Percentiles rank a stretch among this genome's conserved stretches.
Conservation (phyloP, 2,329 filamentous ascomycete genomes). For the Biscogniauxia sp. region DNA sequence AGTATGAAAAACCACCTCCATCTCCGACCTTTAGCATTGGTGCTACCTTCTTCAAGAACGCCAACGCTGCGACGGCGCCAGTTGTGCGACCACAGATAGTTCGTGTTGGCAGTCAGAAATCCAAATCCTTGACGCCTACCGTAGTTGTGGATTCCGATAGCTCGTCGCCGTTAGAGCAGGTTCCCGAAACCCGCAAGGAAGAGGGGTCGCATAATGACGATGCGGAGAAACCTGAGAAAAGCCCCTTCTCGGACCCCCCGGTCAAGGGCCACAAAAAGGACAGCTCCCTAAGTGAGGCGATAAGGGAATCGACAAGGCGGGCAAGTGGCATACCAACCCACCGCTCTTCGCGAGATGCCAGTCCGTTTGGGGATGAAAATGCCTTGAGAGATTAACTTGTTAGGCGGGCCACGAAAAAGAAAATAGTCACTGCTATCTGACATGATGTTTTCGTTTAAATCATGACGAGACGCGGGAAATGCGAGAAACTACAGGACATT, state of each 20-base stretch:
- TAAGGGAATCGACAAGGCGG: constrained; percentile 49
- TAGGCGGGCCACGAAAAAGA: not conserved
- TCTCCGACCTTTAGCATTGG: constrained; percentile 63
- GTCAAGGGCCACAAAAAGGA: constrained; percentile 37
- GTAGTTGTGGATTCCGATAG: constrained; percentile 21
- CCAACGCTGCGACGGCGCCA: constrained; percentile 55
- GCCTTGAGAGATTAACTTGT: constrained; percentile 28
- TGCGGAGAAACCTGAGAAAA: constrained; percentile 49
- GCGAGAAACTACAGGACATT: constrained; percentile 11
- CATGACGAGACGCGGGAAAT: constrained; percentile 19
- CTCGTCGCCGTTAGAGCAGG: constrained; percentile 16
- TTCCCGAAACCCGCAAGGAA: constrained; percentile 7
- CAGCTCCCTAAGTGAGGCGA: constrained; percentile 53
- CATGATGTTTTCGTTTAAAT: constrained; percentile 14
- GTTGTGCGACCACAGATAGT: constrained; percentile 59
- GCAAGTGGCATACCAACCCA: constrained; percentile 19
- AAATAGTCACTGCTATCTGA: constrained; percentile 8
- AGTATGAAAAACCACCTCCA: constrained; percentile 45
- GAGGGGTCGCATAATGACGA: constrained; percentile 38
- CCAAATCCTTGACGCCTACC: constrained; percentile 16
- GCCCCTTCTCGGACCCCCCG: constrained; percentile 60
- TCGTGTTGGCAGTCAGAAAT: constrained; percentile 48
- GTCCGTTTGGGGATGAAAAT: constrained; percentile 34
- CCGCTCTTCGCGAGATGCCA: constrained; percentile 13
- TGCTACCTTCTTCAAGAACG: constrained; percentile 66